Conservation (phyloP, 1,284 basidiomycete species). For the Ganoderma sinense region DNA sequence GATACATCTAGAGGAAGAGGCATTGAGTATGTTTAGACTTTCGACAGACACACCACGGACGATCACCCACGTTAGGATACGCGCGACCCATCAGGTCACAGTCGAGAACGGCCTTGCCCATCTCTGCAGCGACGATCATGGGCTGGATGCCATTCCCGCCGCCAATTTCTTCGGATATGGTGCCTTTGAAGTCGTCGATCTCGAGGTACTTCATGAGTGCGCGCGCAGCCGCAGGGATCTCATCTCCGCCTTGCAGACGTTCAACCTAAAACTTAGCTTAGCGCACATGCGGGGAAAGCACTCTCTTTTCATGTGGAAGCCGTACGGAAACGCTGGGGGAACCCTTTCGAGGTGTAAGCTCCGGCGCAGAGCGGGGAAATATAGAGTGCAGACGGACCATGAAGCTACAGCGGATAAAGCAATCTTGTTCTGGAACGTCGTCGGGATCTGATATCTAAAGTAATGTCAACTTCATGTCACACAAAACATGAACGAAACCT, state of each 20-base stretch:
- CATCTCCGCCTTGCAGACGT: constrained; percentile 43
- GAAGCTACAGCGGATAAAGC: constrained; percentile 45
- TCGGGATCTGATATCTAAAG: constrained; percentile 38
- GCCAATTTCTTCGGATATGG: constrained; percentile 61
- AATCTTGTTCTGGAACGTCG: constrained; percentile 34
- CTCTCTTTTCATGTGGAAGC: background rate
- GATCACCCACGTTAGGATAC: constrained; percentile 41
- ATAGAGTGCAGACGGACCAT: constrained; percentile 39
- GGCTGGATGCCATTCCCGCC: constrained; percentile 66
- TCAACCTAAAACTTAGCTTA: constrained; percentile 30
- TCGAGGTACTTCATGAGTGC: constrained; percentile 38
- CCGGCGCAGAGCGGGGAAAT: too few relatives aligned
- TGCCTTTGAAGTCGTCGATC: constrained; percentile 38
- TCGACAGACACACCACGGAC: background rate
- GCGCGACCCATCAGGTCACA: constrained; percentile 64
- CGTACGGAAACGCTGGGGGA: constrained; percentile 53
- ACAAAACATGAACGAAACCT: constrained; percentile 6
- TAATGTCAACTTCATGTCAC: background rate
- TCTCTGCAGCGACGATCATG: constrained; percentile 50
- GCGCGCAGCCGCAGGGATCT: constrained; percentile 40
- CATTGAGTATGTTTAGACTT: background rate
- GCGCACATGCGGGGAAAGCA: background rate
- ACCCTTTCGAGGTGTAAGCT: constrained; percentile 38
- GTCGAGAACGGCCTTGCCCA: constrained; percentile 38
- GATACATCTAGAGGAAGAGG: constrained; percentile 37